Conservation (phyloP, 176 grass and related monocot genomes). For the Poa annua region DNA sequence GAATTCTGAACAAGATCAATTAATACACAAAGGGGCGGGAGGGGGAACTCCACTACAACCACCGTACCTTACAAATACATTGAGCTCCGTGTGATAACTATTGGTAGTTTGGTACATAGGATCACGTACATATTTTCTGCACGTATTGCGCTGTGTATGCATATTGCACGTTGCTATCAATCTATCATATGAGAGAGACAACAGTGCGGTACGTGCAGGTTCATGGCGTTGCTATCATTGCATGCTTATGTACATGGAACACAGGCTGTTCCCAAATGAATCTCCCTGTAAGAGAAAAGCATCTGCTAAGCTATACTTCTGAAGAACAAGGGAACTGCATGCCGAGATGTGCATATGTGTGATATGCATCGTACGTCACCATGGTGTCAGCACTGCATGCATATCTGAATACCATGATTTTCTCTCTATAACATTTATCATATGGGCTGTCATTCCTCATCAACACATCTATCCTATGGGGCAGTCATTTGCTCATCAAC, state of each 20-base stretch:
- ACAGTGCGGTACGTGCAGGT: neutral
- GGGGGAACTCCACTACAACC: conserved; percentile 44
- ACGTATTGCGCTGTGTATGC: neutral
- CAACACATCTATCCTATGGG: too few relatives aligned
- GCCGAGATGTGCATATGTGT: neutral
- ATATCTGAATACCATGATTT: neutral
- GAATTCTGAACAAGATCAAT: neutral
- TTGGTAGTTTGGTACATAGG: neutral
- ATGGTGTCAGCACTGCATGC: neutral
- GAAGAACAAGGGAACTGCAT: neutral
- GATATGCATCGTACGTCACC: neutral
- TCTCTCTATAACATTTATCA: too few relatives aligned
- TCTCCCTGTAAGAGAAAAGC: neutral
- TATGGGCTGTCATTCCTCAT: too few relatives aligned
- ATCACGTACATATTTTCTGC: neutral
- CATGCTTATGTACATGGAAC: too few relatives aligned
- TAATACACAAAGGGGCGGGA: conserved; percentile 5
- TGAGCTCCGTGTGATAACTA: neutral
- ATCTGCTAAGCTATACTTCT: neutral
- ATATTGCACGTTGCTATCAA: conserved; percentile 31
- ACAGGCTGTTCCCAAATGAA: conserved; percentile 1
- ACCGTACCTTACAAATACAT: neutral
- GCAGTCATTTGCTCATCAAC: too few relatives aligned
- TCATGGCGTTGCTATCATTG: neutral
- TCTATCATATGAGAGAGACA: neutral